Conservation (phyloP, 352 stramenopile genomes). For the Aphanomyces stellatus region DNA sequence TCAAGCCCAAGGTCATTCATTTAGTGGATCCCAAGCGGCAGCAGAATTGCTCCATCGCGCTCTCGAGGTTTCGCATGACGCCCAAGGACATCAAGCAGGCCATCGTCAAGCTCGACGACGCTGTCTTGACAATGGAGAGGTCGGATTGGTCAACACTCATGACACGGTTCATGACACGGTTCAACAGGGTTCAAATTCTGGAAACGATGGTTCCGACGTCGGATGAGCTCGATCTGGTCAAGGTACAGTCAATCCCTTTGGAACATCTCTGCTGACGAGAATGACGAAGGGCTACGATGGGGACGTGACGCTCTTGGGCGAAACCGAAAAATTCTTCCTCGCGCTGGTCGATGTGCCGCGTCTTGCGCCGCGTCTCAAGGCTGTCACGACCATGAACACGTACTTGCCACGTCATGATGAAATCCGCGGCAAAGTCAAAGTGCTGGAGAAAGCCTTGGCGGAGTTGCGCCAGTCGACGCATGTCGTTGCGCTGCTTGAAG, state of each 20-base stretch:
- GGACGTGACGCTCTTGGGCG: slow-evolving; percentile 71
- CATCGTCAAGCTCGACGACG: slow-evolving; percentile 22
- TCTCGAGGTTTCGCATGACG: slow-evolving; percentile 22
- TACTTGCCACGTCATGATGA: slow-evolving; percentile 68
- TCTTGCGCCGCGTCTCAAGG: slow-evolving; percentile 83
- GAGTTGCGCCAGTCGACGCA: slow-evolving; percentile 52
- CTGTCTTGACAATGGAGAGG: slow-evolving; percentile 20
- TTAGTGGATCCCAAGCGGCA: slow-evolving; percentile 28
- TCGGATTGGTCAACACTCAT: too few species aligned
- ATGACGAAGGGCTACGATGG: slow-evolving; percentile 77
- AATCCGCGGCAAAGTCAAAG: slow-evolving; percentile 31
- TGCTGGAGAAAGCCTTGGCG: slow-evolving; percentile 43
- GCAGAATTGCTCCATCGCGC: slow-evolving; percentile 31
- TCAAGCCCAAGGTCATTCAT: slow-evolving; percentile 21
- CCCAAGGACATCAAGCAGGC: slow-evolving; percentile 15
- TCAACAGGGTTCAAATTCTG: slow-evolving; percentile 20
- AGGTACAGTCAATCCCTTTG: slow-evolving; percentile 31
- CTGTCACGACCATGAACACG: slow-evolving; percentile 71
- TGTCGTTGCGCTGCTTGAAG: slow-evolving; percentile 32
- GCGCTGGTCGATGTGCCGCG: slow-evolving; percentile 74
- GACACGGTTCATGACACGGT: too few species aligned
- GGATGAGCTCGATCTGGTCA: slow-evolving; percentile 21
- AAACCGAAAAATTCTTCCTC: slow-evolving; percentile 84
- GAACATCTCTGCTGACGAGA: slow-evolving; percentile 32
- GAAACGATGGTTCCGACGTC: slow-evolving; percentile 19